Evolutionary conservation across 2,329 filamentous ascomycete species (phyloP).

Genomic region (Fusarium sp.): DNA sequence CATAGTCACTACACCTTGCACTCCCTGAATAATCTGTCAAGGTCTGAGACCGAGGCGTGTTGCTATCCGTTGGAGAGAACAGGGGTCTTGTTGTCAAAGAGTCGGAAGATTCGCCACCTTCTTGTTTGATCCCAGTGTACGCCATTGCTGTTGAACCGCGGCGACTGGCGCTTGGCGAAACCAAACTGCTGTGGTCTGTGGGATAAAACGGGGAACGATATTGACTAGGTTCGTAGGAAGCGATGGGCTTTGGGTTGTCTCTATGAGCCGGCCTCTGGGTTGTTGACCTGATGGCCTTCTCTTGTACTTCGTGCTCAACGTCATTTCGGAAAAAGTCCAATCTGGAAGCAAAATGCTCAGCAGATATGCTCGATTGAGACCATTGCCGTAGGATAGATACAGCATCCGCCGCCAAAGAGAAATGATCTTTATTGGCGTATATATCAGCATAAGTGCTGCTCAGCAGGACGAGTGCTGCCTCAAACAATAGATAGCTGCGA

Average conservation of each 20-base stretch:
- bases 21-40: neutral
- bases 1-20: neutral
- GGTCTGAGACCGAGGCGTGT: constrained; percentile 1
- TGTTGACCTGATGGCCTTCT: neutral
- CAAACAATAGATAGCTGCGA: constrained; percentile 66
- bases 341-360: constrained; percentile 61
- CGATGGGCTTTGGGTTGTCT: neutral
- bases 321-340: constrained; percentile 57
- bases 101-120: neutral
- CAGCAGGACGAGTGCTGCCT: constrained; percentile 64
- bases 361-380: constrained; percentile 60
- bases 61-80: neutral
- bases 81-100: neutral
- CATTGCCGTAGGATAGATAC: constrained; percentile 63
- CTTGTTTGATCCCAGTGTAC: neutral
- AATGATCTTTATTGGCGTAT: constrained; percentile 57
- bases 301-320: constrained; percentile 6
- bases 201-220: constrained; percentile 11
- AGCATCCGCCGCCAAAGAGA: constrained; percentile 54
- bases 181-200: neutral
- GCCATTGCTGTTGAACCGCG: neutral
- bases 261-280: neutral
- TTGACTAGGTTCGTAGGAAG: neutral
- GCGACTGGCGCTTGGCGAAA: constrained; percentile 5
- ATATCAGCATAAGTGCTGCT: constrained; percentile 67